Base-by-base conservation (phyloP, 1,284 basidiomycete species). In the Tilletia indica region DNA sequence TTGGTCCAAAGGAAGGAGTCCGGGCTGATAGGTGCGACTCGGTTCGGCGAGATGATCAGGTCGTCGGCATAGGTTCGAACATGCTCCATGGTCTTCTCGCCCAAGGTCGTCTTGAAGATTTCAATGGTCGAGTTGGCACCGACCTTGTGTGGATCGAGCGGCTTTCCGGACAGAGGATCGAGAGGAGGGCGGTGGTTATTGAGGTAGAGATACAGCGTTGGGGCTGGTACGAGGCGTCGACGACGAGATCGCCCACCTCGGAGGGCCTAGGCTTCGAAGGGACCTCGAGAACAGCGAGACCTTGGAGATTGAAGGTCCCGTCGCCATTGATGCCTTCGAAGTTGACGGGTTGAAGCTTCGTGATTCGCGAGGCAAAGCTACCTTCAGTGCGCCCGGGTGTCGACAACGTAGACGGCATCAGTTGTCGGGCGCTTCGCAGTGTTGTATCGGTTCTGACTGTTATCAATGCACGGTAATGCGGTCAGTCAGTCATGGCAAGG, bases 91-190 rank as follows among this genome's bases (percentile, higher is more conserved):
- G 80, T 83, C 6, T 83, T 78, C 67, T 86, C 85, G 4, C 88
- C 88, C 2, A 88, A 76, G 0, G 74, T 84, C 0, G 89, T 89
- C 76, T 87, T 87, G 82, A 92, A 92, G 36, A 92, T 86, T 78
- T 92, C 91, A 21, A 93, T 85, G 66, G 87, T 88, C 0, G 90
- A 91, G 79, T 92, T 89, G 6, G n/a, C 90, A 16, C 91, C 91
- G 84, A 75, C 89, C 85, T 73, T 75, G 21, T n/a, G 31, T 14
- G 58, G 34, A 21, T 77, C 74, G 38, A 75, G 31, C 4, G 73
- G 70, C 8, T 68, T 68, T n/a, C 72, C 71, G 16, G 68, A 68
- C 3, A 63, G 48, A 0, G 74, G 72, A 49, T 77, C 78, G 34
- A 77, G 51, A 31, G 79, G 73, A 19, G 77, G 77, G 31, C 77